Percentiles rank a stretch among this genome's conserved stretches.
Conservation (phyloP, 805 yeast genomes). For the Pichia exigua region DNA sequence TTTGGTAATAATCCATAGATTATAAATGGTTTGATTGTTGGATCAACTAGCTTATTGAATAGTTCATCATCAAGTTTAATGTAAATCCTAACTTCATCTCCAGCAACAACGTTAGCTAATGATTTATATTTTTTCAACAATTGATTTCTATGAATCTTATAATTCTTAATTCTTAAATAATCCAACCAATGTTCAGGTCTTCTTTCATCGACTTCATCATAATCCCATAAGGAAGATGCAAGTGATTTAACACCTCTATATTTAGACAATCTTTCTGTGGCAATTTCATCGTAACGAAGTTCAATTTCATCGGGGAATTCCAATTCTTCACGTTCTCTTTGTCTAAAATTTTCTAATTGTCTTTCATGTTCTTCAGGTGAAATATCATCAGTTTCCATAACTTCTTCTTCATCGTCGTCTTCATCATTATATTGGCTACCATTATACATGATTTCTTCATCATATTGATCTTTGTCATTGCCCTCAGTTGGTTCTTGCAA, state of each 20-base stretch:
- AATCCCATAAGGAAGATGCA: conserved; percentile 78
- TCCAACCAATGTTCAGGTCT: conserved; percentile 71
- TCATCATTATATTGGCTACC: conserved; percentile 1
- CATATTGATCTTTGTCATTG: conserved; percentile 30
- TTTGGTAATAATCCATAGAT: conserved; percentile 72
- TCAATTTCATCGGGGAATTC: conserved; percentile 97
- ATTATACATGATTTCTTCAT: conserved; percentile 5
- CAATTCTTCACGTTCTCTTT: conserved; percentile 68
- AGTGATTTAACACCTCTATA: conserved; percentile 86
- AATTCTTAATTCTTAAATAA: conserved; percentile 66
- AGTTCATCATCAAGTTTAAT: conserved; percentile 49
- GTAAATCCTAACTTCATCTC: conserved; percentile 53
- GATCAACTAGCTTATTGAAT: conserved; percentile 36
- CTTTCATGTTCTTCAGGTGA: conserved; percentile 76
- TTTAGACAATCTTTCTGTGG: conserved; percentile 61
- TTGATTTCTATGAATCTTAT: conserved; percentile 65
- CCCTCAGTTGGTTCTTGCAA: conserved; percentile 24
- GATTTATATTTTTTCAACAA: conserved; percentile 50
- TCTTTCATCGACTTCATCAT: conserved; percentile 69
- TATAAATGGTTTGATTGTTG: conserved; percentile 43
- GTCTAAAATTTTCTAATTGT: conserved; percentile 64
- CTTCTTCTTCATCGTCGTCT: conserved; percentile 37
- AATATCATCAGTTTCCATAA: conserved; percentile 60
- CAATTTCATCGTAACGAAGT: conserved; percentile 66
- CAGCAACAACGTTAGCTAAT: conserved; percentile 47